Evolutionary conservation across 1,284 basidiomycete species (phyloP).

Genomic region (Leucoagaricus sp.): DNA sequence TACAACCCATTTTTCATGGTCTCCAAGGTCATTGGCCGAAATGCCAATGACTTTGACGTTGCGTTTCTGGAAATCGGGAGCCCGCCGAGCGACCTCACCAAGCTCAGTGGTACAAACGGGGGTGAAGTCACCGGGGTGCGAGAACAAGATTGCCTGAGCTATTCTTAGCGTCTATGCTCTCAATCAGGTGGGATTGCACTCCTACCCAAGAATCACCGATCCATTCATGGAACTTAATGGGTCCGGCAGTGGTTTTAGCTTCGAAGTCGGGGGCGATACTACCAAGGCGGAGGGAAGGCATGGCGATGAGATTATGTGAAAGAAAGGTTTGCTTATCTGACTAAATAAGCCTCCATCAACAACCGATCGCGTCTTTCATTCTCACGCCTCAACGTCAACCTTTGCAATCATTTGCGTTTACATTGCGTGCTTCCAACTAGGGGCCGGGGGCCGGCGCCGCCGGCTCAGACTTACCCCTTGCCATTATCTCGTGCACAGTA

Average conservation of each 20-base stretch:
- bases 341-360: slow-evolving; percentile 20
- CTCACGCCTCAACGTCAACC: slow-evolving; percentile 37
- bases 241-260: slow-evolving; percentile 79
- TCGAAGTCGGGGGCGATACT: slow-evolving; percentile 81
- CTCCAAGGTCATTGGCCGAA: slow-evolving; percentile 87
- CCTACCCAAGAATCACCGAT: slow-evolving; percentile 86
- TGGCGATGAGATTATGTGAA: slow-evolving; percentile 18
- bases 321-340: slow-evolving; percentile 10
- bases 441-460: too few species aligned
- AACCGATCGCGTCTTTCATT: slow-evolving; percentile 38
- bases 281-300: slow-evolving; percentile 67
- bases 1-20: slow-evolving; percentile 89
- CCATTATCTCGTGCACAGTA: too few species aligned
- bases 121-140: slow-evolving; percentile 88
- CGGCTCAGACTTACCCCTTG: too few species aligned
- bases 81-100: slow-evolving; percentile 88
- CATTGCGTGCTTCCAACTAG: slow-evolving; percentile 42
- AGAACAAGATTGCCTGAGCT: slow-evolving; percentile 80
- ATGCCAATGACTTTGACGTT: slow-evolving; percentile 94
- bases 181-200: slow-evolving; percentile 4
- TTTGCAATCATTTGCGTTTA: slow-evolving; percentile 31
- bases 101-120: slow-evolving; percentile 97
- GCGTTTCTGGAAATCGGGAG: slow-evolving; percentile 84
- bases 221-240: slow-evolving; percentile 91
- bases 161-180: slow-evolving; percentile 7